A percentile compares a stretch with the other conserved stretches of the same genome.
phyloP scores from a whole-genome alignment of 2,329 filamentous ascomycete genomes.

The Diplodia intermedia region DNA sequence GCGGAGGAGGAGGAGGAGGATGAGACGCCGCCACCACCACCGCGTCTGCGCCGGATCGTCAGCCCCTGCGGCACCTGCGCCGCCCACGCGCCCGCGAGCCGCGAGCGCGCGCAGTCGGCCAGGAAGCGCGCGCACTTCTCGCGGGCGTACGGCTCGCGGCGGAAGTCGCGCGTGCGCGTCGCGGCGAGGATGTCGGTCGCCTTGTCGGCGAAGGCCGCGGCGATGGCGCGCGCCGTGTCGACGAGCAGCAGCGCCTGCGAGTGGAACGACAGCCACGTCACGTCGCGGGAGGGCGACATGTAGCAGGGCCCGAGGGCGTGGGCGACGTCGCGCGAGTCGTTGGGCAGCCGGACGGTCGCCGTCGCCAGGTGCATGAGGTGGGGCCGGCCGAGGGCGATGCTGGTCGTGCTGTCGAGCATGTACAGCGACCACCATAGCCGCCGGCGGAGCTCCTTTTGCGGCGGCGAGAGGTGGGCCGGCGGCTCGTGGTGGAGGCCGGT shows the following conservation, averaged over 20 bases:
- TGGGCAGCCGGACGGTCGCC: slow-evolving; percentile 49
- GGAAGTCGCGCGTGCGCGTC: slow-evolving; percentile 18
- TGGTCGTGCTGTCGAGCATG: slow-evolving; percentile 53
- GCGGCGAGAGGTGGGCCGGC: slow-evolving; percentile 36
- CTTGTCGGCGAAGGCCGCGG: slow-evolving; percentile 45
- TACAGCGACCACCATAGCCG: slow-evolving; percentile 55
- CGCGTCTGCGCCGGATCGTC: slow-evolving; percentile 27
- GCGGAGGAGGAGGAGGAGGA: too few relatives aligned
- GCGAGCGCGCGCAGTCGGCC: slow-evolving; percentile 36
- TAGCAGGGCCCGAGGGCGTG: slow-evolving; percentile 36
- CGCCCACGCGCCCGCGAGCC: slow-evolving; percentile 43
- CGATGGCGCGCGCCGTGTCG: slow-evolving; percentile 38
- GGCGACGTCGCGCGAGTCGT: slow-evolving; percentile 45
- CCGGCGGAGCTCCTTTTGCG: slow-evolving; percentile 52
- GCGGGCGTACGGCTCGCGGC: slow-evolving; percentile 43
- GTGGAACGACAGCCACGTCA: slow-evolving; percentile 50
- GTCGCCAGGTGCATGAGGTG: slow-evolving; percentile 46
- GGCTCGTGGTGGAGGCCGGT: slow-evolving; percentile 60
- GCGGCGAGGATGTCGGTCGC: slow-evolving; percentile 37
- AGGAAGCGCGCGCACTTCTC: slow-evolving; percentile 46
- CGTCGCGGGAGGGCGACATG: too few relatives aligned
- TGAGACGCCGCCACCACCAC: too few relatives aligned
- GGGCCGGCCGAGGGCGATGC: slow-evolving; percentile 57
- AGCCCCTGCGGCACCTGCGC: slow-evolving; percentile 49
- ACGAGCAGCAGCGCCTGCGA: slow-evolving; percentile 48